Evolutionary conservation across 1,284 basidiomycete genomes (phyloP).

Genomic region (Earliella scabrosa): DNA sequence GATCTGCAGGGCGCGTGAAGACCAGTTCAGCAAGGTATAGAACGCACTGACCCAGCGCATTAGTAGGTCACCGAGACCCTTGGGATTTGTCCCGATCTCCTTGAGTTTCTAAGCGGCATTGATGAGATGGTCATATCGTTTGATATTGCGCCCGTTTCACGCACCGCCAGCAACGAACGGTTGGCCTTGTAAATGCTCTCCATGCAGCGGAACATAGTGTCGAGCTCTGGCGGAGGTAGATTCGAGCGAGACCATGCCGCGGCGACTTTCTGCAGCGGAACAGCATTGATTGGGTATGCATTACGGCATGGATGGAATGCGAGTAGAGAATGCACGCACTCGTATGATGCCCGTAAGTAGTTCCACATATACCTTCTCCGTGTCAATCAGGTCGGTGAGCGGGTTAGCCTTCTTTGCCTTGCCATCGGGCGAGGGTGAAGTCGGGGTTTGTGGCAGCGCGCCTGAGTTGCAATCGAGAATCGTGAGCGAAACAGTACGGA

Average conservation of each 20-base stretch:
- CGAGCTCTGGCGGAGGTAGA: conserved; percentile 90
- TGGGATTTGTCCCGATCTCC: conserved; percentile 93
- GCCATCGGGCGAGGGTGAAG: conserved; percentile 41
- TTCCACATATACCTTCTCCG: conserved; percentile 93
- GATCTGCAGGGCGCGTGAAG: conserved; percentile 56
- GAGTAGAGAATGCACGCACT: conserved; percentile 50
- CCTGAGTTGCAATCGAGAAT: conserved; percentile 29
- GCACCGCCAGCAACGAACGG: conserved; percentile 75
- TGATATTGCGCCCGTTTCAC: conserved; percentile 32
- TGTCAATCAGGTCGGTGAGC: conserved; percentile 91
- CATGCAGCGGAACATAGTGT: conserved; percentile 92
- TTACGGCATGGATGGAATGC: conserved; percentile 8
- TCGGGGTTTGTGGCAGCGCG: conserved; percentile 24
- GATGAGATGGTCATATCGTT: conserved; percentile 14
- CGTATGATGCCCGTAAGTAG: conserved; percentile 89
- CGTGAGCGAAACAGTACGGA: conserved; percentile 26
- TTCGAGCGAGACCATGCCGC: conserved; percentile 96
- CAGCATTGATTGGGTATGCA: conserved; percentile 11
- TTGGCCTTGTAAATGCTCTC: conserved; percentile 94
- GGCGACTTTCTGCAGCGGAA: conserved; percentile 80
- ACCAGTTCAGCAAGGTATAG: background rate
- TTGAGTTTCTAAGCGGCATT: conserved; percentile 74
- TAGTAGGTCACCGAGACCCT: conserved; percentile 92
- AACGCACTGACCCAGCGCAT: conserved; percentile 89
- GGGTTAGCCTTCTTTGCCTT: conserved; percentile 78